Evolutionary conservation across 768 basidiomycete species (phyloP), one percentile per base, ranked within the genome.

Genomic region (Hericium alpestre): DNA sequence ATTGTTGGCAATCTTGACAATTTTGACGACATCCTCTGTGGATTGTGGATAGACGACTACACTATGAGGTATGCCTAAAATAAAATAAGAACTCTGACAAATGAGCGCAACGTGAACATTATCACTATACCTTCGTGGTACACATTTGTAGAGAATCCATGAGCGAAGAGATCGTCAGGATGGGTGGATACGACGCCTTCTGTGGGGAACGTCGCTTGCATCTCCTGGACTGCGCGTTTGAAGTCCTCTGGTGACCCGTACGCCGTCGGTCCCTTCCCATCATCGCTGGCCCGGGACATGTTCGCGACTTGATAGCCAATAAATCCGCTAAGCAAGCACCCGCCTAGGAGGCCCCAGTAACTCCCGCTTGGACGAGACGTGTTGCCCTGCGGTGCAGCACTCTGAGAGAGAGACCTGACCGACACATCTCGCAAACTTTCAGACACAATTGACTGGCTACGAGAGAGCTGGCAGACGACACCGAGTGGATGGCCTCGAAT

Each of bases 21-120:
- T 77, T 61, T 80, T 76, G 41, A 86, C 84, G 1, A 95, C 90
- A 62, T 95, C 91, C 60, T 89, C 86, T 0, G 92, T 93, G 23
- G 74, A 78, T 16, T 69, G 63, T 0, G 86, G 85, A 63, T 81
- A 84, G 2, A 87, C 80, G 1, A 87, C 76, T 6, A 86, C 82
- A 41, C 75, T 81, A 51, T 83, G 85, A 7, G 66, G 63, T 32
- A 68, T 65, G 51, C 70, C 80, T 80, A 58, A 51, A 10, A 25
- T 27, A 1, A 41, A 11, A 37, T 8, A 13, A 43, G 25, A 13
- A 27, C 13, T n/a, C 11, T 13, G 27, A 18, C 38, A 18, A n/a
- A 38, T 1, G 20, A 4, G 4, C 23, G 25, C 27, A 9, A 15
- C 43, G 18, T 7, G 13, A 47, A 46, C n/a, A 54, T 20, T 2